These are phyloP conservation scores for Lunasporangiospora selenospora DNA, from an alignment of 192 early-diverging fungal species.

Conservation along the genomic window DNA sequence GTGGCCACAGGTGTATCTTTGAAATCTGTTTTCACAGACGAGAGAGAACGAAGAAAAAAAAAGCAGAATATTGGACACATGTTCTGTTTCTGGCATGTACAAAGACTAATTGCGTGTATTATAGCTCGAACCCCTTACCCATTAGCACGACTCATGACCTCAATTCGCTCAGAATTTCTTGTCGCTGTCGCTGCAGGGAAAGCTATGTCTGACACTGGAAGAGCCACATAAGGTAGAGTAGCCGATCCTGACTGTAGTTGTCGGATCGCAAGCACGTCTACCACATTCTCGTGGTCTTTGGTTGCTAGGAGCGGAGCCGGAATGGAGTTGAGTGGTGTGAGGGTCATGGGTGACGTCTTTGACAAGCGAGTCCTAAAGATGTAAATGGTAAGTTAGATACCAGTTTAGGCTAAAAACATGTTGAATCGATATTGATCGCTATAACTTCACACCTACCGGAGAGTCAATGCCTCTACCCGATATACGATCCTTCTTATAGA, in stretches of 20 bases:
- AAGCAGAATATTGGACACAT: too few relatives aligned
- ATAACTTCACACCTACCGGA: conserved; percentile 14
- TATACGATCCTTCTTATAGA: conserved; percentile 17
- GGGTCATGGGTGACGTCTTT: conserved; percentile 7
- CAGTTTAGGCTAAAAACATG: conserved; percentile 8
- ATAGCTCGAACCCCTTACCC: too few relatives aligned
- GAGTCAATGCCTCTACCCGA: conserved; percentile 16
- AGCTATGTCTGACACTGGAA: too few relatives aligned
- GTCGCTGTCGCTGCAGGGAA: too few relatives aligned
- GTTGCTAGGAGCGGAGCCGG: conserved; percentile 3
- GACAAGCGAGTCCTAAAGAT: conserved; percentile 1
- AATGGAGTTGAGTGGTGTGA: conserved; percentile 2
- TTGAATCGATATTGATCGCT: conserved; percentile 6
- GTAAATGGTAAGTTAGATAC: conserved; percentile 4
- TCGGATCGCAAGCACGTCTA: neutral
- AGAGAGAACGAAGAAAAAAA: neutral
- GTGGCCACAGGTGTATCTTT: conserved; percentile 16
- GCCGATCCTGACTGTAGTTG: neutral
- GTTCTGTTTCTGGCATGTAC: too few relatives aligned
- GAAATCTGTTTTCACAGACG: conserved; percentile 14
- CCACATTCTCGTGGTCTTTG: neutral
- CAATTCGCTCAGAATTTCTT: too few relatives aligned
- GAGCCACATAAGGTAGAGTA: neutral
- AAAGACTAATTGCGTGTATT: too few relatives aligned
- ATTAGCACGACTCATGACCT: neutral